Evolutionary conservation across 2,329 filamentous ascomycete species (phyloP), one percentile per base, ranked within the genome.

Genomic region (Cladophialophora exuberans): DNA sequence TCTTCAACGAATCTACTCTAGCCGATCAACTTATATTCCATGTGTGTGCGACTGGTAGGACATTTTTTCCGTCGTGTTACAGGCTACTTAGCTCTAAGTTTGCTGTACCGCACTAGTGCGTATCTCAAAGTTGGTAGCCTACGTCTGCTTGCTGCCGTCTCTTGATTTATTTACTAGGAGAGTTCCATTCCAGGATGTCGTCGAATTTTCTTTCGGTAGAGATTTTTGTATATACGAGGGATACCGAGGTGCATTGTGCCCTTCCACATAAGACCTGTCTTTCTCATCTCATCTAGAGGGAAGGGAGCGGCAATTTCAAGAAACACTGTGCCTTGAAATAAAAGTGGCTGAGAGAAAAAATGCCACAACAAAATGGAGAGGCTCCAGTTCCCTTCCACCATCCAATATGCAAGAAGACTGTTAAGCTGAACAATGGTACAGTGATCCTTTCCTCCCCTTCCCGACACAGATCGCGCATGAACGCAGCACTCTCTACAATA

Each of bases 351-450:
- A 42, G 22, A 1, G 6, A 48, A 26, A 26, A 49, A 17, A 49
- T 49, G 45, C 13, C 31, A 9, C 20, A 18, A 18, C 45, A 25
- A 49, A 39, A 49, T 17, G 45, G 45, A 49, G 45, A 49, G 45
- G 13, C 33, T 28, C 13, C 45, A 38, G 13, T 18, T 26, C n/a
- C 45, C 22, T 2, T 49, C 45, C 20, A 49, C 23, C 20, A 7
- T n/a, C 45, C 45, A 33, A 20, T 39, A 39, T 49, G 45, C 45
- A 28, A 49, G 10, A 39, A 49, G 45, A 49, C 33, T 10, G 22
- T 49, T 22, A 49, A 23, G 45, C 22, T 49, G 45, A 49, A 49
- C 33, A 49, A 49, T 28, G 45, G 45, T 49, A 49, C 18, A 38
- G 13, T 48, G 31, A 18, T 30, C 23, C 9, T 44, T 44, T 17